Percentiles rank a stretch among this genome's conserved stretches.
Evolutionary conservation across 495 filamentous ascomycete genomes (phyloP).

Genomic region (Penicillium taxi): DNA sequence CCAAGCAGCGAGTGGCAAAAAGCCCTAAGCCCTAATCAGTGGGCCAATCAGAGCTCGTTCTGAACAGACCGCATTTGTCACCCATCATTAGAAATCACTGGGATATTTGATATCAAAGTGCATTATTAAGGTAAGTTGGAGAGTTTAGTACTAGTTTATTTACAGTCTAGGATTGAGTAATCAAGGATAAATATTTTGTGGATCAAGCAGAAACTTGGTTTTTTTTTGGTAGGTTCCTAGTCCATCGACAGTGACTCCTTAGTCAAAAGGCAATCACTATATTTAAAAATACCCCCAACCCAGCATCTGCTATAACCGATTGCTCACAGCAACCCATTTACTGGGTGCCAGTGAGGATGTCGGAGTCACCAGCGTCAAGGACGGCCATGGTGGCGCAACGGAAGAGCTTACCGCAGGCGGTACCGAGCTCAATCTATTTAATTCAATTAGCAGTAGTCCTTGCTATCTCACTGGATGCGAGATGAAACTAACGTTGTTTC

Average conservation of each 20-base stretch:
- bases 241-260: conserved; percentile 5
- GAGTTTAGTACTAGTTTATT: neutral
- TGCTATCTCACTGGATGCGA: conserved; percentile 1
- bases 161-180: neutral
- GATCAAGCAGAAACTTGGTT: conserved; percentile 3
- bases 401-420: conserved; percentile 78
- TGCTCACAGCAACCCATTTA: conserved; percentile 5
- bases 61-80: conserved; percentile 18
- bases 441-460: conserved; percentile 1
- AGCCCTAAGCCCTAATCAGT: conserved; percentile 40
- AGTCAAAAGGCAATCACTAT: conserved; percentile 5
- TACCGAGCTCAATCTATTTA: conserved; percentile 43
- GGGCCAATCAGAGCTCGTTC: conserved; percentile 22
- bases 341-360: conserved; percentile 10
- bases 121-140: neutral
- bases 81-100: conserved; percentile 3
- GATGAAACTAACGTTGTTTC: conserved; percentile 84
- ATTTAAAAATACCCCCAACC: conserved; percentile 6
- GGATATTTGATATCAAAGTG: neutral
- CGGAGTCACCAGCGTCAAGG: conserved; percentile 89
- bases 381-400: conserved; percentile 87
- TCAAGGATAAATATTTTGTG: conserved; percentile 5
- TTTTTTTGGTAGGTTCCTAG: conserved; percentile 7
- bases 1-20: conserved; percentile 42
- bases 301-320: conserved; percentile 1